Conservation (phyloP, 164 flowering plant genomes). For the Chimonanthus salicifolius region DNA sequence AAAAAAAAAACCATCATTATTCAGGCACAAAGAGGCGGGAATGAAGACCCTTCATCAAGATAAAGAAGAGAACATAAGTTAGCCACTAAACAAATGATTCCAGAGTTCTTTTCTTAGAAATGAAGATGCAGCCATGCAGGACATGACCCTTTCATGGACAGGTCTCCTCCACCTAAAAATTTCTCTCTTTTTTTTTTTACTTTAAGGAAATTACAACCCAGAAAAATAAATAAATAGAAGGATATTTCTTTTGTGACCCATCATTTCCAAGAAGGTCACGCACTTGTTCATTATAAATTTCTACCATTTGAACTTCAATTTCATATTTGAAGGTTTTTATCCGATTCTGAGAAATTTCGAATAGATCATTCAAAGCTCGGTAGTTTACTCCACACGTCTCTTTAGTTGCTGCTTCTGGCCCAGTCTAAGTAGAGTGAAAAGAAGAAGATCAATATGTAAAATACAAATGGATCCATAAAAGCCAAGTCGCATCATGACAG, state of each 20-base stretch:
- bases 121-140: not conserved
- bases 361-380: conserved; percentile 80
- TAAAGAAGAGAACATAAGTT: too few species aligned
- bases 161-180: too few species aligned
- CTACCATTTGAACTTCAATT: conserved; percentile 94
- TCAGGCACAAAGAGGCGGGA: too few species aligned
- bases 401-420: conserved; percentile 81
- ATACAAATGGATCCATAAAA: not conserved
- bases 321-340: conserved; percentile 71
- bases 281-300: conserved; percentile 97
- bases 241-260: conserved; percentile 84
- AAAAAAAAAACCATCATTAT: too few species aligned
- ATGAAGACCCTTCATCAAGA: too few species aligned
- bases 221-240: conserved; percentile 27
- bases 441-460: not conserved
- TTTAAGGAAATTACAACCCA: not conserved
- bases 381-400: conserved; percentile 84
- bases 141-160: not conserved
- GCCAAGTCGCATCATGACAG: not conserved
- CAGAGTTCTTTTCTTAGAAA: not conserved
- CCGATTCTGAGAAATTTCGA: conserved; percentile 73
- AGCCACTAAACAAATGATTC: too few species aligned
- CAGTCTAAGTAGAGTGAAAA: conserved; percentile 43
- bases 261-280: conserved; percentile 86
- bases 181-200: too few species aligned